Evolutionary conservation across 2,329 filamentous ascomycete genomes (phyloP), one percentile per base, ranked within the genome.

Genomic region (Chrysoporthe puriensis): DNA sequence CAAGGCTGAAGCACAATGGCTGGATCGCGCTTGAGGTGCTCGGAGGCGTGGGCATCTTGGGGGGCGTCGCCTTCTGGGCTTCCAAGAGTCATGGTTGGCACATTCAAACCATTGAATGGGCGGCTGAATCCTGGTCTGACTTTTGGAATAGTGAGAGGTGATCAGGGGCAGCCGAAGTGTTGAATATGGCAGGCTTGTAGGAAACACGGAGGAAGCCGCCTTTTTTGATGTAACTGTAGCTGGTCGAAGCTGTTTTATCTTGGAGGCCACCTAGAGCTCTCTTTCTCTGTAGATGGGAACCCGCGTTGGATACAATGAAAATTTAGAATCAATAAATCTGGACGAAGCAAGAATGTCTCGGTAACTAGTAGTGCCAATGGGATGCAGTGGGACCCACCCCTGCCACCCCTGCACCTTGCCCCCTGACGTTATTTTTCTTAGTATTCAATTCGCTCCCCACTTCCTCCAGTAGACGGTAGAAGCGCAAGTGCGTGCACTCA

Each of bases 11-110:
- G 72, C 84, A 85, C 57, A 86, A 85, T 58, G 87, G 91, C 0
- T 89, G 89, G 81, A 77, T 91, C 59, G 85, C 91, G 0, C 80
- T 96, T 48, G 91, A 94, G 76, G 81, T 96, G 6, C 78, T 94
- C 32, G 91, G 93, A 16, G 88, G 91, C 63, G 82, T 94, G 64
- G 90, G 93, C 0, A 80, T 96, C 40, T 76, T 96, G 3, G 91
- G 93, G 3, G 92, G 91, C 16, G 76, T 95, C 46, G 86, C 89
- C 32, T 82, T 91, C 61, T 92, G 87, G 86, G 75, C 90, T 62
- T 70, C 74, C 6, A 73, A 69, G 60, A 61, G 42, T 5, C 71
- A 77, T 21, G 73, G 74, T 46, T 73, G 73, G 70, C 74, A 76
- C 59, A 14, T 73, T 32, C 73, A 74, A 63, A 68, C 69, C 2